Conservation (phyloP, 306 rosid species). For the Potentilla sterilis region DNA sequence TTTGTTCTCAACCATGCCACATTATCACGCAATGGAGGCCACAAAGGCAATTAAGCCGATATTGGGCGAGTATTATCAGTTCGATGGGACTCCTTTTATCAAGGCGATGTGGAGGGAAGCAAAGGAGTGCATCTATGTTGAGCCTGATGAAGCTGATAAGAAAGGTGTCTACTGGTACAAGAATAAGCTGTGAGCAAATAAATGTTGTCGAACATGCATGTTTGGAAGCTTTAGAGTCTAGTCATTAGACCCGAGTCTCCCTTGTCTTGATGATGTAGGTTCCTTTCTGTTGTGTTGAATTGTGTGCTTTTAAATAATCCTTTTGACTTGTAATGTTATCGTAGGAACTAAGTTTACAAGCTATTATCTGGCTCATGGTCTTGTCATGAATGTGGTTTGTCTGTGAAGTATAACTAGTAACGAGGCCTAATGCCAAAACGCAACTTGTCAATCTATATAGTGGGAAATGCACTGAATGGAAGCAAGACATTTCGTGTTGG, state of each 20-base stretch:
- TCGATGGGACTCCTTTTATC: constrained; percentile 56
- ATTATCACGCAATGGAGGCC: constrained; percentile 85
- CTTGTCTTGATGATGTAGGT: constrained; percentile 16
- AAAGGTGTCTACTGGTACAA: constrained; percentile 82
- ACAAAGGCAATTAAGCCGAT: constrained; percentile 72
- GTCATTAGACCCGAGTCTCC: constrained; percentile 4
- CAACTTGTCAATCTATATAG: background rate
- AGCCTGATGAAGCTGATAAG: constrained; percentile 51
- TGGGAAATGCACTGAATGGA: background rate
- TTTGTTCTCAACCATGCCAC: constrained; percentile 89
- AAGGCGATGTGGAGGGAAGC: constrained; percentile 79
- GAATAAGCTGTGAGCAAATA: constrained; percentile 41
- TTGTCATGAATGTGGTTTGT: background rate
- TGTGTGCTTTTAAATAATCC: background rate
- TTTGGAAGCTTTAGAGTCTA: constrained; percentile 12
- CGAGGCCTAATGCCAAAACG: background rate
- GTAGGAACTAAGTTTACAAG: background rate
- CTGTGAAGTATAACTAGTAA: background rate
- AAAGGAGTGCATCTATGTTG: constrained; percentile 76
- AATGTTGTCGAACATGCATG: background rate
- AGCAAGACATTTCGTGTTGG: background rate
- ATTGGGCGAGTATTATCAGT: constrained; percentile 71
- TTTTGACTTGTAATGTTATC: background rate
- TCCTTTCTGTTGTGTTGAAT: background rate
- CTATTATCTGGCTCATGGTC: background rate